These are phyloP conservation scores for Ceratocystis cubensis DNA, from an alignment of 2,329 filamentous ascomycete genomes.

Conservation along the genomic window DNA sequence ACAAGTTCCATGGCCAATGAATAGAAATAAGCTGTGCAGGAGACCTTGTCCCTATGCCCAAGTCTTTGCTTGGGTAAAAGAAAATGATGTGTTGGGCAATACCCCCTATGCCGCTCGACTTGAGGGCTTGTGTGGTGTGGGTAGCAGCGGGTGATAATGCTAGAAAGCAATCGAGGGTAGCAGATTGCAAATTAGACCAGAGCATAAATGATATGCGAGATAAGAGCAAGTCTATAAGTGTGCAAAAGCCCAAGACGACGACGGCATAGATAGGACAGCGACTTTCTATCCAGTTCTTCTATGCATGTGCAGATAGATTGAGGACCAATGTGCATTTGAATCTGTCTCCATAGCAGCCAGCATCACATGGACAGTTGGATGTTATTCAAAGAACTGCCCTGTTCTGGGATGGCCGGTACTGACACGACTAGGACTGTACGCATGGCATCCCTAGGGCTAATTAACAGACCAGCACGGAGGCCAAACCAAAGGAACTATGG, in stretches of 20 bases:
- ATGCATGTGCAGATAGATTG: neutral
- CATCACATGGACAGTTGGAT: neutral
- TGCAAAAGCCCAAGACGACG: neutral
- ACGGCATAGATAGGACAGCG: neutral
- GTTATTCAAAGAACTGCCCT: neutral
- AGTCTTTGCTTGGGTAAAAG: neutral
- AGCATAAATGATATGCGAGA: neutral
- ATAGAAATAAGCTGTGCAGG: neutral
- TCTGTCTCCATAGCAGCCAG: neutral
- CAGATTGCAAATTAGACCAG: neutral
- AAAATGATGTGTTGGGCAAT: neutral
- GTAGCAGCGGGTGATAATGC: neutral
- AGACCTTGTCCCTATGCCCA: neutral
- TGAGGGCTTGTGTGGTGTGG: neutral
- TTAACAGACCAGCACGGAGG: neutral
- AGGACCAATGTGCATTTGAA: neutral
- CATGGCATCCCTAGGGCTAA: neutral
- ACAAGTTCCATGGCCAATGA: neutral
- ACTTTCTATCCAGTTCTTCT: neutral
- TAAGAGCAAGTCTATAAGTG: neutral
- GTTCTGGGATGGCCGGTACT: neutral
- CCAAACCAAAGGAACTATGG: neutral
- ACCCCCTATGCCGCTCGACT: neutral
- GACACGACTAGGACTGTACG: neutral
- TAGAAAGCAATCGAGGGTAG: neutral